Evolutionary conservation across 345 rosid genomes (phyloP).

Genomic region (Theobroma cacao): DNA sequence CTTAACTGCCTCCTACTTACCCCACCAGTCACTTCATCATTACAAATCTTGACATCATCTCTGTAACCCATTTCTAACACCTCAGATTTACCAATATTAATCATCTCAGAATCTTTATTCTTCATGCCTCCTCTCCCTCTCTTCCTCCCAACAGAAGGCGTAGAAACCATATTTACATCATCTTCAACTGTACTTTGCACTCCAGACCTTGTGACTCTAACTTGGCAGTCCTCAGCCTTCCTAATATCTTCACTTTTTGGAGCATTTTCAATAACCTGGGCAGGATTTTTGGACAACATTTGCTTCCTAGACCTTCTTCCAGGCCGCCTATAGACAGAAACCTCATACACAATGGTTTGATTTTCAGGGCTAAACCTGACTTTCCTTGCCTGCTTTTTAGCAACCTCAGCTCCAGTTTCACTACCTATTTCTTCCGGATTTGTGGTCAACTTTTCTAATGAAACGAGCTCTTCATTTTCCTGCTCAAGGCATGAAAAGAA

Average conservation of each 20-base stretch:
- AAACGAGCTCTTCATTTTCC: constrained; percentile 21
- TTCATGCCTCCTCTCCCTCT: constrained; percentile 21
- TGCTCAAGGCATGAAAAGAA: constrained; percentile 8
- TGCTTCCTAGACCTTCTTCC: constrained; percentile 6
- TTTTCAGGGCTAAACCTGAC: constrained; percentile 60
- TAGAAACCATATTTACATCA: neutral
- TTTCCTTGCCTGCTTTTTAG: constrained; percentile 33
- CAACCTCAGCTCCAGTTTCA: constrained; percentile 12
- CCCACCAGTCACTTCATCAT: neutral
- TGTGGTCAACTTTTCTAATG: neutral
- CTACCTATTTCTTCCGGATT: neutral
- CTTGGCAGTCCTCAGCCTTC: neutral
- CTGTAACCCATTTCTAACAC: neutral
- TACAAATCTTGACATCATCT: neutral
- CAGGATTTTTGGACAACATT: neutral
- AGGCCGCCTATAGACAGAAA: constrained; percentile 27
- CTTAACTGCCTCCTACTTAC: constrained; percentile 22
- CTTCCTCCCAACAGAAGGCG: constrained; percentile 26
- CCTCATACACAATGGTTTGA: constrained; percentile 40
- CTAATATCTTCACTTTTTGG: neutral
- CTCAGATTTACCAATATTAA: neutral
- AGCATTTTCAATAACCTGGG: neutral
- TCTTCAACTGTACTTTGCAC: constrained; percentile 3
- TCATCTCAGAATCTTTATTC: neutral
- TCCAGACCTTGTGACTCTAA: constrained; percentile 13